Conservation (phyloP, 2,329 filamentous ascomycete species). For the Monosporascus sp. region DNA sequence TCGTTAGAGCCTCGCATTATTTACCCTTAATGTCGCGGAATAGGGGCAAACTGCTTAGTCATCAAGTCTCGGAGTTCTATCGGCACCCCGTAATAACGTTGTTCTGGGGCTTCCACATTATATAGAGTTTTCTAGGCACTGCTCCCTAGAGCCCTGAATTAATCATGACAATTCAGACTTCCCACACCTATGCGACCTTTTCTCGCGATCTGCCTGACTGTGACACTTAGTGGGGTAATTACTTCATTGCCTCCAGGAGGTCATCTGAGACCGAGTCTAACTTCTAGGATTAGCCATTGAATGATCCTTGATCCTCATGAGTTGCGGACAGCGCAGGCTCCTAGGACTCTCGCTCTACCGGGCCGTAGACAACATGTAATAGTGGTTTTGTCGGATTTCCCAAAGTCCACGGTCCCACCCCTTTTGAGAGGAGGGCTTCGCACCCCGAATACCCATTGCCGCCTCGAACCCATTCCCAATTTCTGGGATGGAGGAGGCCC, state of each 20-base stretch:
- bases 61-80: no score
- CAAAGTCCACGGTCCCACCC: conserved; percentile 33
- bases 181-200: no score
- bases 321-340: conserved; percentile 9
- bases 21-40: no score
- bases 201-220: no score
- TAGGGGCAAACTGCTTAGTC: no score
- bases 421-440: conserved; percentile 31
- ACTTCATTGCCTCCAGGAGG: conserved; percentile 2
- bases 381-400: conserved; percentile 26
- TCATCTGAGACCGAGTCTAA: not conserved
- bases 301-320: conserved; percentile 10
- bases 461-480: conserved; percentile 31
- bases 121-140: no score
- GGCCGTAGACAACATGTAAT: conserved; percentile 21
- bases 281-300: conserved; percentile 13
- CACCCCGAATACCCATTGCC: conserved; percentile 32
- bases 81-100: no score
- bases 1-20: conserved; percentile 9
- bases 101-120: no score
- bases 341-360: conserved; percentile 10
- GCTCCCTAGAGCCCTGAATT: no score
- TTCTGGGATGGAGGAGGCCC: conserved; percentile 25
- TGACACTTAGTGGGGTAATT: no score
- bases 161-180: no score